Evolutionary conservation across 2,329 filamentous ascomycete species (phyloP), one percentile per base, ranked within the genome.

Genomic region (Xylaria sp.): DNA sequence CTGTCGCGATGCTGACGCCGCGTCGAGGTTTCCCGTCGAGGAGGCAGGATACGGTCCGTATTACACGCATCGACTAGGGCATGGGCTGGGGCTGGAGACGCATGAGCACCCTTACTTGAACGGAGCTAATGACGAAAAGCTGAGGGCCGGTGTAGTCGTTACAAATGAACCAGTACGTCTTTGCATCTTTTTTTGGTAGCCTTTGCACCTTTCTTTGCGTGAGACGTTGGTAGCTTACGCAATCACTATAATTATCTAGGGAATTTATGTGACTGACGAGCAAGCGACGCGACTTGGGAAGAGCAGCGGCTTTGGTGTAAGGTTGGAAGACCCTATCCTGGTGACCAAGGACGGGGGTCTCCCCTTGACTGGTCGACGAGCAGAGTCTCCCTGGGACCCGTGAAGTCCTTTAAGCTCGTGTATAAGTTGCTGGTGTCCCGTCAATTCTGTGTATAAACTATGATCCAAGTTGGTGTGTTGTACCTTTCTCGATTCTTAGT

Each of bases 101-200:
- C 76, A 77, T 48, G 76, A 77, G 64, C 76, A 76, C 25, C 76
- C 75, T 5, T 77, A 77, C 57, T 62, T 77, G 58, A 77, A 77
- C 52, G 76, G 76, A 0, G 76, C 75, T 1, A 77, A 77, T 61
- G 39, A 56, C 15, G 75, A 77, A 66, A 76, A 71, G 70, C 53
- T 77, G 41, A 71, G 60, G 60, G 50, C 72, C 3, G 74, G 75
- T 0, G 69, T 74, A 28, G 72, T 77, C 9, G 75, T 70, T 7
- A 74, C 73, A 8, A 77, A 77, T 39, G 76, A 77, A 58, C 76
- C 76, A 46, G 75, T 77, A 71, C 46, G 72, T 69, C 30, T n/a
- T n/a, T n/a, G n/a, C n/a, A n/a, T n/a, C n/a, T n/a, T n/a, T n/a
- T n/a, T n/a, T n/a, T n/a, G 13, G 34, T 43, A 8, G 15, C 25